Conservation (phyloP, 257 asterid genomes). For the Anisodus acutangulus region DNA sequence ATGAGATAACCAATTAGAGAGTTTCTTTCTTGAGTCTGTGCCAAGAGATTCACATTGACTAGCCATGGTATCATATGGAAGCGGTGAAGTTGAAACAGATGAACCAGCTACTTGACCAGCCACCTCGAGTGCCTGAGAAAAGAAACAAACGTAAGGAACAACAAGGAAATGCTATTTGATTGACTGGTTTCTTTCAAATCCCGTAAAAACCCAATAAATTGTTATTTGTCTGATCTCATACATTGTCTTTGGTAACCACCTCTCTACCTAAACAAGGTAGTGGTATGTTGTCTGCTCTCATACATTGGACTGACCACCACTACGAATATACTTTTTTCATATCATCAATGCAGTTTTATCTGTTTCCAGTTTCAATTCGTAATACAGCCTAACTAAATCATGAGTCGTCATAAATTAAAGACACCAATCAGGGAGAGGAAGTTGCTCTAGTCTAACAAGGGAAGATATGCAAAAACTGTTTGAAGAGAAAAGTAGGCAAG, state of each 20-base stretch:
- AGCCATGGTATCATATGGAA: slow-evolving; percentile 84
- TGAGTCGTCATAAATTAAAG: not conserved
- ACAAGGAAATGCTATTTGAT: not conserved
- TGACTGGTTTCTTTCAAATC: not conserved
- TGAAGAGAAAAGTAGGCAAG: not conserved
- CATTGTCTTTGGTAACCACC: not conserved
- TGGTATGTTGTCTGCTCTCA: not conserved
- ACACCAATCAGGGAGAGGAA: not conserved
- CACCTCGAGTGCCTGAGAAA: slow-evolving; percentile 90
- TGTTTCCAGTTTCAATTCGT: not conserved
- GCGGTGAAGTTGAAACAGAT: slow-evolving; percentile 86
- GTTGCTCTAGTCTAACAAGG: not conserved
- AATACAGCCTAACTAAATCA: not conserved
- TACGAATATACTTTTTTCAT: not conserved
- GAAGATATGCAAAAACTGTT: not conserved
- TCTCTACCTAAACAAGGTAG: not conserved
- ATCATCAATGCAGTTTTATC: not conserved
- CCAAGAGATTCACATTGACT: slow-evolving; percentile 92
- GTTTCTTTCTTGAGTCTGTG: slow-evolving; percentile 86
- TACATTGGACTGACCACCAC: not conserved
- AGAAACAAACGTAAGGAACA: slow-evolving; percentile 20
- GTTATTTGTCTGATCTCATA: not conserved
- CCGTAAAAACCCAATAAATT: not conserved
- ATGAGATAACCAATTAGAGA: slow-evolving; percentile 78
- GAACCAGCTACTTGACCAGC: slow-evolving; percentile 99